Evolutionary conservation across 225 moss, liverwort and hornwort genomes (phyloP), one percentile per base, ranked within the genome.

Genomic region (Bryum argenteum): DNA sequence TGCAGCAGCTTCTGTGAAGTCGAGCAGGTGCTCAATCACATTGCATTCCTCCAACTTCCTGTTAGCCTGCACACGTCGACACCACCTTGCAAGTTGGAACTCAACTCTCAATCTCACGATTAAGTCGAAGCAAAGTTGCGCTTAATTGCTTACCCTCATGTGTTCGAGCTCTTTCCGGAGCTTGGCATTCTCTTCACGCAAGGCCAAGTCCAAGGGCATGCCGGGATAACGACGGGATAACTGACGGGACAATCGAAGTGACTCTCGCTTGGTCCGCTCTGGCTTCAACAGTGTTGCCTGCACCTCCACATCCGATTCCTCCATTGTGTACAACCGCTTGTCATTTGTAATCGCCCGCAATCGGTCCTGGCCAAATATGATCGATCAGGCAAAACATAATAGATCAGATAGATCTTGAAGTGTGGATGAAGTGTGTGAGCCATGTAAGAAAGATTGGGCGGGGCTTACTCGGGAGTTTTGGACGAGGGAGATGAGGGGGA

Each of bases 171-270:
- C 96, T 24, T 54, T 73, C 24, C 91, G 89, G 40, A 97, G 80
- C 74, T 97, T 97, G 55, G 76, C 74, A 77, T 97, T 97, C 63
- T 97, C 96, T 74, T 90, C 87, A 9, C 84, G 83, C 69, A 97
- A 69, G 45, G 88, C 91, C 26, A 71, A 75, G 55, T 93, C 88
- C 67, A 97, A 71, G 11, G 93, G 73, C 51, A 84, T 15, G 6
- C 96, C 96, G 10, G 96, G 96, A 63, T 97, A 97, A 63, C 91
- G 91, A 56, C 89, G 67, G 1, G 96, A 97, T 24, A 97, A 74
- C 13, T 91, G 90, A 51, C 66, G 81, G 20, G 93, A 93, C 50
- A 93, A 64, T 28, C 87, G 85, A 11, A 85, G 81, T 2, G 96
- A 87, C 64, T 97, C 96, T 26, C 84, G 73, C 44, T 77, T 74